Conservation (phyloP, 2,329 filamentous ascomycete species). For the Alternaria brassicae region DNA sequence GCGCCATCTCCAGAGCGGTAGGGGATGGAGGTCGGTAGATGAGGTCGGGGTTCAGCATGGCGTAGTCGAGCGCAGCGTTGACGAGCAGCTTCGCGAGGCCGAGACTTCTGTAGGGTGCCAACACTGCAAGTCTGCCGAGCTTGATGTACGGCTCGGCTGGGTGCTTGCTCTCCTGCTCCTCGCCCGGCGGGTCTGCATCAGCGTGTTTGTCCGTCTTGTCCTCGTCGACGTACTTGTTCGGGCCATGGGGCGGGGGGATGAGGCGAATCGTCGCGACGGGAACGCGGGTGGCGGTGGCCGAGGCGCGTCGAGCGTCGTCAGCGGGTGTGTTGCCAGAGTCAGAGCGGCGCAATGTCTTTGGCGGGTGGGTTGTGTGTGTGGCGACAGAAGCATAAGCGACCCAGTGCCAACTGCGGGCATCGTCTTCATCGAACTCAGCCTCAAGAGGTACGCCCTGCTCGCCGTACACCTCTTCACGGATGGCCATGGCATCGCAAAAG, state of each 20-base stretch:
- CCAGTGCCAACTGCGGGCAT: conserved; percentile 83
- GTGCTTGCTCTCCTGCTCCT: conserved; percentile 56
- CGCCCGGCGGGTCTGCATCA: conserved; percentile 36
- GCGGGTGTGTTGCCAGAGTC: conserved; percentile 52
- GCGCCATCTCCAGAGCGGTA: conserved; percentile 52
- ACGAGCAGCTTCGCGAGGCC: conserved; percentile 72
- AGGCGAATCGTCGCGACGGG: conserved; percentile 80
- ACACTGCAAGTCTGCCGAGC: conserved; percentile 77
- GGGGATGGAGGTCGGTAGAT: conserved; percentile 52
- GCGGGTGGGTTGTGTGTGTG: conserved; percentile 49
- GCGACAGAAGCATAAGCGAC: conserved; percentile 75
- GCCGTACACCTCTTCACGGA: conserved; percentile 65
- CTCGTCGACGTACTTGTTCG: conserved; percentile 60
- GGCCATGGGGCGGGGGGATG: conserved; percentile 80
- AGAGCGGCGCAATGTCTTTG: conserved; percentile 50
- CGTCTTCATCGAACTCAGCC: conserved; percentile 82
- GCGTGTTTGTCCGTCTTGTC: conserved; percentile 36
- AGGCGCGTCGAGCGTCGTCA: conserved; percentile 45
- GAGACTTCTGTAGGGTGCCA: conserved; percentile 69
- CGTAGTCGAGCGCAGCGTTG: conserved; percentile 72
- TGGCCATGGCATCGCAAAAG: conserved; percentile 63
- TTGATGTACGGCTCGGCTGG: conserved; percentile 80
- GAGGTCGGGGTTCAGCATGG: conserved; percentile 63
- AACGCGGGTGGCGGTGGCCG: conserved; percentile 51
- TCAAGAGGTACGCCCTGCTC: conserved; percentile 66